Base-by-base conservation (phyloP, 257 asterid species). In the Scutellaria galericulata region DNA sequence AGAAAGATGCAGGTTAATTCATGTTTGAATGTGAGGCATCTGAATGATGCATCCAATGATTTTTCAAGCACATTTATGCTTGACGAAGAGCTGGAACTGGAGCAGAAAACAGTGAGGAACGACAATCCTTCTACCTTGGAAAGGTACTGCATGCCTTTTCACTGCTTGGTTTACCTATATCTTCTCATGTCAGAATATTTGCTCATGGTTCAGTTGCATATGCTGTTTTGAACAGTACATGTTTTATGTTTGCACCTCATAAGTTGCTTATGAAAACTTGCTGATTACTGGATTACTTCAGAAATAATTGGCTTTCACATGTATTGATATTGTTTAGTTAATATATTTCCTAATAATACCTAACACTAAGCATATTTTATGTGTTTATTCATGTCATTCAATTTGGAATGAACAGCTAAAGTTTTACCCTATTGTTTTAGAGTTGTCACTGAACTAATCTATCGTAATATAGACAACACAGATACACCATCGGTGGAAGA, bases 21-120 rank as follows among this genome's bases (percentile, higher is more conserved):
- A 45, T 69, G 78, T 73, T 57, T 59, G 41, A 71, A 56, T 18
- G 64, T 37, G 68, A 78, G 22, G 37, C 20, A 50, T 45, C 59
- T 77, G 22, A 87, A 86, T 68, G 92, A 83, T 80, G 77, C 77
- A 37, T 83, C 88, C 65, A 75, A 84, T 86, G 96, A 88, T 80
- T 88, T 86, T 77, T 83, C 87, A 56, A 84, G 73, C 88, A 84
- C 96, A 59, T 86, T 92, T 73, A 80, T 84, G 88, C 88, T 88
- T n/a, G 98, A 88, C 9, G 98, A 92, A 78, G 96, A 89, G 83
- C 85, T 89, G 73, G 96, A 88, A 68, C 64, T 80, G 74, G 92
- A 85, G 78, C 89, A 80, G 73, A 83, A 78, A 79, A 50, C 77
- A 20, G 78, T 10, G 42, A 74, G 53, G 35, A 56, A 71, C 50